A percentile compares a stretch with the other conserved stretches of the same genome.
Evolutionary conservation across 2,329 filamentous ascomycete species (phyloP).

Genomic region (Karstenula rhodostoma): DNA sequence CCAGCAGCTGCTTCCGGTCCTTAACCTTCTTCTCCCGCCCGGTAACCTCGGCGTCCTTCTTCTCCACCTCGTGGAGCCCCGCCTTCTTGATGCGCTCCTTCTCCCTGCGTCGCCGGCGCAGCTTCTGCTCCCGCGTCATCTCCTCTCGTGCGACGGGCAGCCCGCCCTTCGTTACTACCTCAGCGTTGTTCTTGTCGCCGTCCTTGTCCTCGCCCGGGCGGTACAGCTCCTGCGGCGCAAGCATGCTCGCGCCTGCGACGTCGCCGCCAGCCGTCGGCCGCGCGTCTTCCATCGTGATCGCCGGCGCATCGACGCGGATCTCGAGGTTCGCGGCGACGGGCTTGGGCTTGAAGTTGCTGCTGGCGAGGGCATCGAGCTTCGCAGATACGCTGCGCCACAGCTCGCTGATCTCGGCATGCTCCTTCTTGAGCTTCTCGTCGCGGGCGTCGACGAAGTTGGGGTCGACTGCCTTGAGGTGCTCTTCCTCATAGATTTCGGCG

Average conservation of each 20-base stretch:
- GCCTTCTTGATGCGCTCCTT: slow-evolving; percentile 85
- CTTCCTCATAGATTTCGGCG: slow-evolving; percentile 92
- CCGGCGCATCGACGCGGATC: slow-evolving; percentile 89
- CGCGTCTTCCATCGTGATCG: slow-evolving; percentile 92
- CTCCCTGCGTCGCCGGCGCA: slow-evolving; percentile 76
- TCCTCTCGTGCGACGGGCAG: slow-evolving; percentile 82
- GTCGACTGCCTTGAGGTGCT: slow-evolving; percentile 81
- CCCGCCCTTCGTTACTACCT: slow-evolving; percentile 80
- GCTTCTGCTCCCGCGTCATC: slow-evolving; percentile 86
- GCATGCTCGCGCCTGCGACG: slow-evolving; percentile 71
- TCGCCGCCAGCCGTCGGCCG: slow-evolving; percentile 83
- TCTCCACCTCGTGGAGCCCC: slow-evolving; percentile 58
- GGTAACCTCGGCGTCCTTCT: slow-evolving; percentile 49
- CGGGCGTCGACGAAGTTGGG: slow-evolving; percentile 81
- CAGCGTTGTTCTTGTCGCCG: slow-evolving; percentile 60
- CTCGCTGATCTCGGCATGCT: slow-evolving; percentile 81
- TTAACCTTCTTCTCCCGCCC: slow-evolving; percentile 66
- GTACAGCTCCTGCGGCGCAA: slow-evolving; percentile 96
- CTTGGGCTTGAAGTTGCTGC: slow-evolving; percentile 95
- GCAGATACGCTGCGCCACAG: slow-evolving; percentile 84
- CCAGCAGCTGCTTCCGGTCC: slow-evolving; percentile 66
- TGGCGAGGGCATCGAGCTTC: slow-evolving; percentile 87
- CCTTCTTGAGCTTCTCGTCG: slow-evolving; percentile 81
- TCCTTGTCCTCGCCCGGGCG: slow-evolving; percentile 72
- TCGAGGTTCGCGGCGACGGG: slow-evolving; percentile 81